Base-by-base conservation (phyloP, 2,329 filamentous ascomycete species). In the Magnaporthiopsis incrustans region DNA sequence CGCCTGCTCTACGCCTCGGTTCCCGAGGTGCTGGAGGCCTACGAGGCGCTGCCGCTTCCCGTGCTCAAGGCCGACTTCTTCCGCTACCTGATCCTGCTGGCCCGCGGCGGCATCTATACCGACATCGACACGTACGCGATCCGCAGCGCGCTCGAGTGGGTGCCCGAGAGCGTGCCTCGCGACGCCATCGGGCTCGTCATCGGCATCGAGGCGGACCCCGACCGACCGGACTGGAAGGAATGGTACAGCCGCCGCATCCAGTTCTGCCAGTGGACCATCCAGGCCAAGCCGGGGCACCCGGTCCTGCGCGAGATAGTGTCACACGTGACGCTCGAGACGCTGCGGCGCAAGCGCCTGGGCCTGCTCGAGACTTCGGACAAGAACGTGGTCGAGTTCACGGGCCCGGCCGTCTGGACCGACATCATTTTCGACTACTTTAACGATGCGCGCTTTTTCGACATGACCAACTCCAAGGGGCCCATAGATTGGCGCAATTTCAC, bases 191-290 rank as follows among this genome's bases (percentile, higher is more conserved):
- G 95, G 12, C 82, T 99, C 67, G 88, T 99, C 56, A 83, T 98
- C 71, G 95, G 95, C 65, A 97, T 99, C 68, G 95, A 99, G 79
- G 95, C 95, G 5, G 95, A 99, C 73, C 92, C 95, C 0, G 92
- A 98, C 75, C 86, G 95, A 60, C 85, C 86, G 4, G 95, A 99
- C 75, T 99, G 95, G 95, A 84, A 86, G 50, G 81, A 97, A 1
- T 98, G 94, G 95, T 99, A 98, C 80, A 95, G 92, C 67, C 89
- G 95, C 66, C 86, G 94, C 67, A 93, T 99, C 66, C 95, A 98
- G 74, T 98, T 99, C 77, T 99, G 95, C 78, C 95, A 99, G 76
- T 99, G 95, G 95, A 99, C 95, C 1, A 97, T 99, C 67, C 94
- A 98, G 76, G 81, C 90, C 65, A 99, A 99, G 77, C 90, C 94